Base-by-base conservation (phyloP, 208 protist genomes). In the Naegleria lovaniensis region DNA sequence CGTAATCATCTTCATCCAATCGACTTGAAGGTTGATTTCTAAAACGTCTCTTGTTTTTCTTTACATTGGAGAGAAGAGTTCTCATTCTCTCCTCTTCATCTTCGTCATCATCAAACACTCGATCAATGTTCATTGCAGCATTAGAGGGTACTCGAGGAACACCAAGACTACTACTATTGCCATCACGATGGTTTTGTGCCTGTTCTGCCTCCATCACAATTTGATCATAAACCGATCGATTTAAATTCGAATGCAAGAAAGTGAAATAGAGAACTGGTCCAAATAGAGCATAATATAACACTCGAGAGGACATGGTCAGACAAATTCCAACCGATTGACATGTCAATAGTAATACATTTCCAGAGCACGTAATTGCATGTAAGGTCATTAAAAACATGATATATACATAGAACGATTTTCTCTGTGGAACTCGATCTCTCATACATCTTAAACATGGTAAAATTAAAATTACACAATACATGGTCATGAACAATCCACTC, bases 361-460 rank as follows among this genome's bases (percentile, higher is more conserved):
- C 83, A 85, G 41, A 5, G 0, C 7, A 40, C 16, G 39, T 0
- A 43, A 85, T 22, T 19, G 38, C 11, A 85, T 85, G 11, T 48
- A 85, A 16, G 19, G n/a, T 25, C 11, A 40, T 38, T 85, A 85
- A 85, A 48, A 85, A 85, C 13, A 48, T 19, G 16, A 85, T 22
- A 43, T 85, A 85, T n/a, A 85, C 16, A 48, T 85, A 85, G 41
- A 85, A 85, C 22, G 83, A 40, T 85, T 85, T 85, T 6, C 83
- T 39, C 38, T 85, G 11, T 7, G 83, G 83, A 43, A 85, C 38
- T 85, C 38, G 39, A 40, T 85, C 83, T 29, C 25, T 0, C n/a
- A 85, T 38, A 36, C 0, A 36, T 43, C 38, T 2, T 43, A 22
- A 33, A 48, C 13, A 85, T 22, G 83, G 83, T n/a, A 85, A 48